Base-by-base conservation (phyloP, 345 rosid species). In the Camelina hispida region DNA sequence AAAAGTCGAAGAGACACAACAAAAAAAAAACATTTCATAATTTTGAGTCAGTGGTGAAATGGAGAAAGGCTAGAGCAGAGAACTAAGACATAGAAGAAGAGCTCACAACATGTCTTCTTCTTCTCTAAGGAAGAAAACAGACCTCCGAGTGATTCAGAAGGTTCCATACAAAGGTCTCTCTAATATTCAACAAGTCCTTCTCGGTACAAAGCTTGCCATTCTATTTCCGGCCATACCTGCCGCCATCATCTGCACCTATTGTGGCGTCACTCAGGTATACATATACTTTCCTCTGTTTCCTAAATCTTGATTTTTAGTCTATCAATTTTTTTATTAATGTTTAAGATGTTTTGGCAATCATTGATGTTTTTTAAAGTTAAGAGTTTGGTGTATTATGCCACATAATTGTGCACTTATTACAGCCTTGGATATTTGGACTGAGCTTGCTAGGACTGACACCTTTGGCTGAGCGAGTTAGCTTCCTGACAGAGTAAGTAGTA, bases 381-480 rank as follows among this genome's bases (percentile, higher is more conserved):
- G 3, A 0, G 18, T 11, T 17, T 75, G 62, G 48, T 57, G 32
- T 23, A 3, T 46, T 2, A n/a, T n/a, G 57, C 11, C 37, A 43
- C 61, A 3, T 22, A 51, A 60, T 35, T 67, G 3, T 22, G 20
- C 58, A 37, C 5, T n/a, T 66, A 13, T 12, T 12, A 18, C 97
- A 92, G 99, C 85, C 91, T 0, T 92, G 87, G 97, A 58, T 95
- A 38, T 95, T 95, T 78, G 97, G 81, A 50, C 77, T 95, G 78
- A 95, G 99, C 80, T 68, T 95, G 76, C 84, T 92, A 23, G 99
- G 97, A 69, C 87, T 90, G 11, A 89, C 90, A n/a, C 97, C 97
- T 51, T 85, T 95, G 18, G 99, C 97, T 10, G 97, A 95, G 75
- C 88, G 99, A 62, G 89, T 95, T 82, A 90, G 99, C 84, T 95